Evolutionary conservation across 768 basidiomycete genomes (phyloP), one percentile per base, ranked within the genome.

Genomic region (Trametopsis cervina): DNA sequence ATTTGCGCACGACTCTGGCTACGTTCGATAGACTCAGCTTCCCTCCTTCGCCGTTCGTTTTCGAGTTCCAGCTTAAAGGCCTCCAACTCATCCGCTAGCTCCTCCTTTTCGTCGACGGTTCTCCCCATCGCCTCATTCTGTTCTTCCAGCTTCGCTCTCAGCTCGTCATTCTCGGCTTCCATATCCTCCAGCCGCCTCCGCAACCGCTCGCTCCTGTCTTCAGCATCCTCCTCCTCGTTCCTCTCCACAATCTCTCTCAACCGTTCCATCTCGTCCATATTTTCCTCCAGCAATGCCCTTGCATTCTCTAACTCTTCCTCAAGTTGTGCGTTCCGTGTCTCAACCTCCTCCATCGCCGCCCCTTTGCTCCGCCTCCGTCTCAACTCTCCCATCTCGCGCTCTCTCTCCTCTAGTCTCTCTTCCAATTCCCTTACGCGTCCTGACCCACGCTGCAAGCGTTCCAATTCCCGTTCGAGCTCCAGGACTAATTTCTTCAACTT

Each of bases 401-500:
- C 85, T 29, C 82, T 71, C 58, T 89, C 87, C 57, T 83, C 81
- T 11, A 91, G 69, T 62, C 76, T 76, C 56, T 83, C 77, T 63
- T 92, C 88, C 25, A 91, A 69, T 59, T 92, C 89, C 46, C 42
- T 44, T 36, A 42, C 23, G 18, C 35, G 46, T 3, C 44, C 50
- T 4, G 44, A 43, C 35, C 44, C 50, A 21, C 76, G 78, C 63
- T 83, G 87, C 18, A 78, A 70, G 26, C 79, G 73, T 45, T 89
- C 85, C 27, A 92, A 67, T 56, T 91, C 89, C 46, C 80, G 78
- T 62, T 94, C 86, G 13, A 89, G 78, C 55, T 92, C 88, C 9
- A 89, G 69, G 1, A 94, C 77, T 24, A 91, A 80, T 61, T 95
- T 94, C 66, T 90, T 90, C 51, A 90, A 73, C 63, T 88, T 89